Evolutionary conservation across 768 basidiomycete species (phyloP), one percentile per base, ranked within the genome.

Genomic region (Termitomyces sp.): DNA sequence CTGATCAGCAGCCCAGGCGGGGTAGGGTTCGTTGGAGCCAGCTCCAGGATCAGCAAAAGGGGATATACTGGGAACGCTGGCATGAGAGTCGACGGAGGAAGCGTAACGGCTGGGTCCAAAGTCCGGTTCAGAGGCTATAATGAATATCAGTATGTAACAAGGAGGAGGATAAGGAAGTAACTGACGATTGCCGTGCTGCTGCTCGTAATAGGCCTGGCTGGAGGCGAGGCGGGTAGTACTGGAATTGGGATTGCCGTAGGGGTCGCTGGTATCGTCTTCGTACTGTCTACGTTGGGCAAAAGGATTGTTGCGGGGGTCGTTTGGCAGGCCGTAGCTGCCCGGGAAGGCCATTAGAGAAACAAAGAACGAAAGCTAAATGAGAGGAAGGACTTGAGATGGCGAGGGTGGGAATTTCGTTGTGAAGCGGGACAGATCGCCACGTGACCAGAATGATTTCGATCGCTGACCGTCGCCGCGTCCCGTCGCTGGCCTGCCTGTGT

Each of bases 1-100:
- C 56, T 91, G 89, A 65, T 96, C 92, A 36, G 90, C 82, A 32
- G 91, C 85, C 97, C 97, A 99, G 45, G 96, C 96, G 62, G 96
- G 96, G 73, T 96, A 98, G 58, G 91, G 91, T 59, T 91, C 86
- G 22, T 78, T 71, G 54, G 76, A 73, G 57, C 78, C 80, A 53
- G 79, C 73, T 24, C 79, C 82, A 32, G 83, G 77, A 71, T 88
- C 85, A 42, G 77, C 80, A 70, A 85, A 87, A 45, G 85, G 85
- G 35, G 84, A 85, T 55, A 82, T 80, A 68, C 78, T 83, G 55
- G 81, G 79, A 60, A 82, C 75, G 70, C 84, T 86, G 53, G 78
- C 77, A 71, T 87, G 86, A 16, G 87, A 88, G 70, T 81, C 79
- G 65, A 86, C 76, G 54, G 86, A 88, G 20, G 84, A 78, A 46